These are phyloP conservation scores for Plasmopara halstedii DNA, from an alignment of 352 stramenopile species.

Conservation along the genomic window DNA sequence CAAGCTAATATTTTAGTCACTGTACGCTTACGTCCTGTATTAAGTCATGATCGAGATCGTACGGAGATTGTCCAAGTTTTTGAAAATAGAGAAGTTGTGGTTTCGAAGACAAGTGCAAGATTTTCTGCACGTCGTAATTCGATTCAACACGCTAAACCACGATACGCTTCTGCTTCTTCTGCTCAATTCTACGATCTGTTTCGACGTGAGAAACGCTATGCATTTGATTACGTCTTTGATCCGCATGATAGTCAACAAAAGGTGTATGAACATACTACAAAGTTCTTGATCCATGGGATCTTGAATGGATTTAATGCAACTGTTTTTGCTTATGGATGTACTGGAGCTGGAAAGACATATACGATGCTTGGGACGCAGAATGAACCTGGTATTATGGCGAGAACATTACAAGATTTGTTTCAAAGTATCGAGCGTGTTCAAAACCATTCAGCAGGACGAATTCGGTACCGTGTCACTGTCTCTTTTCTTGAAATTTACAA, in stretches of 20 bases:
- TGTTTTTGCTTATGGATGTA: constrained; percentile 89
- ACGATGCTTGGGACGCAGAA: constrained; percentile 85
- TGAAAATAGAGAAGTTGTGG: constrained; percentile 79
- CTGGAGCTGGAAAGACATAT: constrained; percentile 86
- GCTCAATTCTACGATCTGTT: constrained; percentile 1
- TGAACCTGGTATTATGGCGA: constrained; percentile 84
- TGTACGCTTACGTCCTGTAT: constrained; percentile 76
- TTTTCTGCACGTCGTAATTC: constrained; percentile 14
- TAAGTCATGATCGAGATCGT: constrained; percentile 63
- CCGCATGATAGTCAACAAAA: constrained; percentile 56
- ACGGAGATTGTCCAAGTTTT: constrained; percentile 77
- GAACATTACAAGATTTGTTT: constrained; percentile 83
- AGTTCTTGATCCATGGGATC: constrained; percentile 83
- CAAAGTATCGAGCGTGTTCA: constrained; percentile 43
- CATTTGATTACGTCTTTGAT: constrained; percentile 86
- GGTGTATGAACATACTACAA: constrained; percentile 84
- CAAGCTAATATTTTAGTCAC: constrained; percentile 86
- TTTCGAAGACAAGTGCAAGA: constrained; percentile 19
- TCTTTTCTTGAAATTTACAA: constrained; percentile 92
- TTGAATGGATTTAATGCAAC: constrained; percentile 88
- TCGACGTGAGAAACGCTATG: constrained; percentile 78
- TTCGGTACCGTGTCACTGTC: constrained; percentile 51
- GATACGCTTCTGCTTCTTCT: constrained; percentile 24
- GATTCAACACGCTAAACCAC: constrained; percentile 24
- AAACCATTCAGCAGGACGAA: constrained; percentile 6